Base-by-base conservation (phyloP, 2,329 filamentous ascomycete species). In the Diplodia sapinea region DNA sequence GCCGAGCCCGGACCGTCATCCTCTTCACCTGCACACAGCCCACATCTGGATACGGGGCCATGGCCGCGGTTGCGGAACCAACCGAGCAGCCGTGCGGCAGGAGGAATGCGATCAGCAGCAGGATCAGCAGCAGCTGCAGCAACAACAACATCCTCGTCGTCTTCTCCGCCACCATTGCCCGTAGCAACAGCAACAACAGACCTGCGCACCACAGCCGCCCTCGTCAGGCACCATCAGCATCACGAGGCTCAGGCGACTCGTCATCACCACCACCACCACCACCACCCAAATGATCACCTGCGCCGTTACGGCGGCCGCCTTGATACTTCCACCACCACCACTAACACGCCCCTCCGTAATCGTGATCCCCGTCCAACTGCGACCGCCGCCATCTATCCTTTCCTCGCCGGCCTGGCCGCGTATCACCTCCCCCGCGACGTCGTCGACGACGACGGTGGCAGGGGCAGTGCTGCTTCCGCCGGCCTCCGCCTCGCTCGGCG, bases 321-420 rank as follows among this genome's bases (percentile, higher is more conserved):
- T 8, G 31, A 33, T 1, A 33, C 31, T 33, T 26, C 23, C 26
- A 47, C 2, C 50, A 31, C 38, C 40, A 15, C 29, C 4, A 47
- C 36, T 51, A n/a, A 15, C 23, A 43, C 7, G 2, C 26, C 11
- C 51, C 51, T 33, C 33, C 38, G 33, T 36, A 36, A 36, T 12
- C 33, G 9, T 36, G 11, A 12, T 36, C 9, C 7, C 9, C 9
- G 33, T 3, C 33, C 33, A 11, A 12, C 9, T 9, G 13, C 33
- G 33, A 12, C 36, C 36, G 11, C 49, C 8, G 49, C 62, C 15
- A 29, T 65, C 51, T 65, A 47, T 23, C 62, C 47, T 36, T 67
- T 62, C 54, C 64, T 66, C 17, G 63, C 63, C 36, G 63, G 43
- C 40, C 43, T 52, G n/a, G 65, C 55, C 15, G 55, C 56, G 12